Base-by-base conservation (phyloP, 345 rosid genomes). In the Anastatica hierochuntica region DNA sequence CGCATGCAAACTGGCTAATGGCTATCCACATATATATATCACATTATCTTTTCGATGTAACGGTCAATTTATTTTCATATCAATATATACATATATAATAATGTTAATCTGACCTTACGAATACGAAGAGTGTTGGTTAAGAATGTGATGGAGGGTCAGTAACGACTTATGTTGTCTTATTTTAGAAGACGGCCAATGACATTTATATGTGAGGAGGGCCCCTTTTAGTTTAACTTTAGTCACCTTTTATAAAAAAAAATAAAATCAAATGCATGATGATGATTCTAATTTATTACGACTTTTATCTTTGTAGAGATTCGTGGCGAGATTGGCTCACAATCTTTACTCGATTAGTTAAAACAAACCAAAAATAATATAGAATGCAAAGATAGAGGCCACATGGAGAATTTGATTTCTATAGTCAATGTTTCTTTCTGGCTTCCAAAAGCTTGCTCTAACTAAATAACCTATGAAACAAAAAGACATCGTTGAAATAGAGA, bases 271-370 rank as follows among this genome's bases (percentile, higher is more conserved):
- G 38, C 26, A 46, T 48, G 31, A 64, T 56, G 50, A 64, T 63
- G 37, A 6, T 17, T 36, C 24, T 15, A 24, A 19, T 17, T 34
- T 14, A 49, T 24, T 49, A 55, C 29, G 35, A 6, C 18, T 35
- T 33, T 53, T 56, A 24, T 40, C 58, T 65, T 64, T 65, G 27
- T 49, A 57, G 58, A 43, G 27, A 65, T 35, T 57, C 7, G 34
- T 56, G 70, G 70, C 64, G 64, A 49, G 64, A 65, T 57, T 65
- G 53, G 70, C 70, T 65, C 69, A 24, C 40, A 56, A 41, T 39
- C 7, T 45, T 14, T 16, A 20, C 54, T 53, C 41, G 4, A 43
- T 43, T 62, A 26, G 14, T 26, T 14, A n/a, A n/a, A n/a, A n/a
- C n/a, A n/a, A n/a, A n/a, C n/a, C 10, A 6, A 34, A 14, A 23